Evolutionary conservation across 805 yeast species (phyloP).

Genomic region (Wickerhamiella spandovensis): DNA sequence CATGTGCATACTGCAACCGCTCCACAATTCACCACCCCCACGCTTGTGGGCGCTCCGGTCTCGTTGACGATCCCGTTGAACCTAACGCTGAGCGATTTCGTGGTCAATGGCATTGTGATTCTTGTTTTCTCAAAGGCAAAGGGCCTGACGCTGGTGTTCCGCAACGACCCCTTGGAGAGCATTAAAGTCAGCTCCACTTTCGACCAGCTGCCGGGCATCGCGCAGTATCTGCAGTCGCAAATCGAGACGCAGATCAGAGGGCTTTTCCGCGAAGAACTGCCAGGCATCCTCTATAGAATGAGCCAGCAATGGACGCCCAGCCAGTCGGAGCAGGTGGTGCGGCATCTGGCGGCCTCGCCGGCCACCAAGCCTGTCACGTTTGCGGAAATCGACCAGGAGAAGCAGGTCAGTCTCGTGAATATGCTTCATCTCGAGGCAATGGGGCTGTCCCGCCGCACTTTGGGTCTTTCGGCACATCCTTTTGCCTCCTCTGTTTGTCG

Average conservation of each 20-base stretch:
- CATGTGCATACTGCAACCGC: constrained; percentile 40
- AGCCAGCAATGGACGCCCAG: constrained; percentile 50
- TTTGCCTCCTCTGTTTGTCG: constrained; percentile 47
- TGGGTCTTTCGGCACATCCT: constrained; percentile 52
- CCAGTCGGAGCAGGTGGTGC: constrained; percentile 7
- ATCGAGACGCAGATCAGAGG: constrained; percentile 72
- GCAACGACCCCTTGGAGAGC: constrained; percentile 77
- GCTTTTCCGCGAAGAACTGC: constrained; percentile 70
- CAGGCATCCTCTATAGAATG: constrained; percentile 63
- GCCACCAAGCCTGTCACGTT: constrained; percentile 30
- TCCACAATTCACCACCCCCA: constrained; percentile 49
- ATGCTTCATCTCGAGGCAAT: constrained; percentile 55
- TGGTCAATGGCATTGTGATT: constrained; percentile 67
- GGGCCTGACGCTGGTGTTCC: constrained; percentile 74
- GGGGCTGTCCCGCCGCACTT: constrained; percentile 63
- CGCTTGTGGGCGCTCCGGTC: constrained; percentile 49
- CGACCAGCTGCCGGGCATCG: constrained; percentile 70
- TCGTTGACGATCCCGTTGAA: constrained; percentile 69
- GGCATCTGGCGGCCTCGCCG: not conserved
- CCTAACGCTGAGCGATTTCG: constrained; percentile 56
- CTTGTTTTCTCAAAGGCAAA: constrained; percentile 70
- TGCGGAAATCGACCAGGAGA: constrained; percentile 41
- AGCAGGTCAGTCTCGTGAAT: constrained; percentile 53
- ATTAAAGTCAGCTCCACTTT: constrained; percentile 78
- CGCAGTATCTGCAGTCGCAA: constrained; percentile 68